Conservation (phyloP, 257 asterid genomes). For the Capsicum baccatum region DNA sequence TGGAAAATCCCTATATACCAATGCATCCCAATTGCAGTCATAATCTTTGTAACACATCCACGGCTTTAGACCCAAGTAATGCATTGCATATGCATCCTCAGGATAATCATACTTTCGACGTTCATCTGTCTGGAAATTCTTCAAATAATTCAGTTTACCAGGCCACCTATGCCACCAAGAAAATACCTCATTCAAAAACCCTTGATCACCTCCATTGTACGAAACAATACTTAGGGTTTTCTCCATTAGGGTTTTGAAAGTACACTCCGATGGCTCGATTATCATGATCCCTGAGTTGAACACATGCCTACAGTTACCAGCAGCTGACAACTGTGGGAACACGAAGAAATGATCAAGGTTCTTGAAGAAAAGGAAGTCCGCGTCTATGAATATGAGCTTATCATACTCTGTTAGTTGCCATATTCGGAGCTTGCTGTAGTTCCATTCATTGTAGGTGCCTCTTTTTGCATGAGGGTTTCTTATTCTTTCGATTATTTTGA, state of each 20-base stretch:
- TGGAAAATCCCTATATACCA: constrained; percentile 51
- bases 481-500: constrained; percentile 42
- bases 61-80: constrained; percentile 85
- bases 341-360: constrained; percentile 64
- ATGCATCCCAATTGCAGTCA: constrained; percentile 80
- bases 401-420: constrained; percentile 75
- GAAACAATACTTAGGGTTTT: constrained; percentile 55
- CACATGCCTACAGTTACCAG: constrained; percentile 58
- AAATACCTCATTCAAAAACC: constrained; percentile 73
- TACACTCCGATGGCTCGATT: constrained; percentile 76
- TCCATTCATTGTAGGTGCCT: constrained; percentile 76
- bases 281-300: constrained; percentile 91
- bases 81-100: constrained; percentile 55
- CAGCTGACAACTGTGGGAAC: constrained; percentile 76
- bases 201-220: constrained; percentile 92
- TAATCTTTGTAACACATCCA: constrained; percentile 74
- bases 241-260: constrained; percentile 56
- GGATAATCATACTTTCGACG: constrained; percentile 43
- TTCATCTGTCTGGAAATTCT: constrained; percentile 45
- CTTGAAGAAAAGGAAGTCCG: constrained; percentile 60
- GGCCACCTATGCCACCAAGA: constrained; percentile 91
- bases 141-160: constrained; percentile 55
- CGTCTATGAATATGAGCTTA: constrained; percentile 65
- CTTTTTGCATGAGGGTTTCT: constrained; percentile 44
- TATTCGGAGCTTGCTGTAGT: constrained; percentile 83